Evolutionary conservation across 2,329 filamentous ascomycete species (phyloP), one percentile per base, ranked within the genome.

Genomic region (Hymenoscyphus salicellus): DNA sequence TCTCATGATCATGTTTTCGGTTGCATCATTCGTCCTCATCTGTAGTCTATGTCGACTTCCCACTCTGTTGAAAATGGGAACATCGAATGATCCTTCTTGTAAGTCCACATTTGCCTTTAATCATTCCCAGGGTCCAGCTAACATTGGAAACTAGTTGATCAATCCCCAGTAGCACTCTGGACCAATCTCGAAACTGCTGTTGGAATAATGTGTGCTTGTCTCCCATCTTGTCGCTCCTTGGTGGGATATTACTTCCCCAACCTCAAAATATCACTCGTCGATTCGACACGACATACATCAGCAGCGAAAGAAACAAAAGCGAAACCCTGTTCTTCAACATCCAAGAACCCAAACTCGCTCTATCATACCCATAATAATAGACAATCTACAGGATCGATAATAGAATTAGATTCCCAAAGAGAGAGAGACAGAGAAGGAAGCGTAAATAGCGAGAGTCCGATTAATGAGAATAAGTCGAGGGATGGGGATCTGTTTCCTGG

Each of bases 1-100:
- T 49, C 75, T 90, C 16, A 79, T 89, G 58, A 76, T 89, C 57
- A 89, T 88, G 1, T 91, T 90, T 73, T 61, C 55, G n/a, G 59
- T 68, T 17, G 64, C 64, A 20, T 61, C 38, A 38, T 46, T 66
- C 6, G 66, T 64, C n/a, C 52, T 68, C 33, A 49, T 65, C 16
- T 65, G 55, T 30, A 63, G 60, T 60, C 56, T 66, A 23, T 17
- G 60, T 55, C 55, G 66, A 17, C 46, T 68, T 16, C 66, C 64
- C 4, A 59, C 36, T 17, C 38, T 68, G 7, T 11, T 57, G 16
- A 61, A 23, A 3, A 59, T 66, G 33, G 28, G 49, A 11, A 32
- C 28, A 6, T 61, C 59, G 14, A 26, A 14, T 7, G 66, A 68
- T 58, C 36, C 63, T 20, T 63, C 57, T n/a, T 68, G 66, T 68